These are phyloP conservation scores for Letharia columbiana DNA, from an alignment of 495 filamentous ascomycete genomes.

Conservation along the genomic window DNA sequence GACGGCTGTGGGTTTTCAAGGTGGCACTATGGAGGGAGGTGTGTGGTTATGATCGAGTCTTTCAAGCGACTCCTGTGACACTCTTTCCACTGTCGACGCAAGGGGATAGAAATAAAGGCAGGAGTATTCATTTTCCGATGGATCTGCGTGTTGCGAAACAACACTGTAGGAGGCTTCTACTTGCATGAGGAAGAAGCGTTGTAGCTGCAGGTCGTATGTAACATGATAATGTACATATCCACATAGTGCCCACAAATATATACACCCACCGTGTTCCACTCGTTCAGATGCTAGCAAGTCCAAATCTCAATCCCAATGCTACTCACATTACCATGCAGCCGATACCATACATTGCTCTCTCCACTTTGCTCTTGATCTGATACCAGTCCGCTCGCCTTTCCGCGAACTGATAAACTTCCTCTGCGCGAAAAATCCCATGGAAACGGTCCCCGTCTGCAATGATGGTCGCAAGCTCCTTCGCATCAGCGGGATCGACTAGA, in stretches of 20 bases:
- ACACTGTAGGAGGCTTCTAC: too few relatives aligned
- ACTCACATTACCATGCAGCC: constrained; percentile 79
- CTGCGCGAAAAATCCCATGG: constrained; percentile 81
- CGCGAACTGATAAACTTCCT: constrained; percentile 97
- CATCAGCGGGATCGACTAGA: constrained; percentile 75
- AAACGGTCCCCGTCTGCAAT: constrained; percentile 91
- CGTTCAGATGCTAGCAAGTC: neutral
- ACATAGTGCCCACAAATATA: neutral
- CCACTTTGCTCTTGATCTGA: constrained; percentile 72
- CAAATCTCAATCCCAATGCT: constrained; percentile 6
- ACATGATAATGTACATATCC: neutral
- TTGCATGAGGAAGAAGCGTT: neutral
- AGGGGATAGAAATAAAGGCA: neutral
- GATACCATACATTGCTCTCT: constrained; percentile 95
- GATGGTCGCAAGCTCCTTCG: constrained; percentile 89
- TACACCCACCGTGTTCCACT: neutral
- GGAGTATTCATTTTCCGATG: neutral
- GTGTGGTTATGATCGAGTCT: too few relatives aligned
- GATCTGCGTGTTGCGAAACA: neutral
- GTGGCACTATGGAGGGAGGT: too few relatives aligned
- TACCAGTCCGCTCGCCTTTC: constrained; percentile 94
- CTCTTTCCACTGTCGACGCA: neutral
- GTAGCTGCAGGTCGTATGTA: neutral
- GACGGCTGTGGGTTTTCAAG: too few relatives aligned
- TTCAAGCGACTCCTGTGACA: too few relatives aligned